phyloP scores from a whole-genome alignment of 163 green algal genomes.

The Picocystis sp. region DNA sequence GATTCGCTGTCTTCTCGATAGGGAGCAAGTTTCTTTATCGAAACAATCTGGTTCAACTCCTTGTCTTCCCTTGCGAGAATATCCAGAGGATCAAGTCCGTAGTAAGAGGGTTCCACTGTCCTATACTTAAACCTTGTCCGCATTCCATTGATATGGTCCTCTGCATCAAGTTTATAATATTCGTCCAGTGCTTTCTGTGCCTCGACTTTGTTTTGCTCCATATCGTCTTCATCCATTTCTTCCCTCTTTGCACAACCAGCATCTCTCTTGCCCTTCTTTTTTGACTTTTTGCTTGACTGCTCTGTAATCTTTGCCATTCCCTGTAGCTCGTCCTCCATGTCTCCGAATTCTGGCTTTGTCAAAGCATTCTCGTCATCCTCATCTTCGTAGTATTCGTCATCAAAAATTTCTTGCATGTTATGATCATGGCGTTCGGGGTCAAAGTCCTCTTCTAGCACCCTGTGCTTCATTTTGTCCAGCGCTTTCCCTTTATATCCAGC shows the following conservation, averaged over 20 bases:
- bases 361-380: constrained; percentile 12
- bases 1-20: constrained; percentile 48
- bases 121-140: constrained; percentile 12
- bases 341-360: constrained; percentile 12
- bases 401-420: constrained; percentile 73
- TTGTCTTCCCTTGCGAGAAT: constrained; percentile 63
- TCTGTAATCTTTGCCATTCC: constrained; percentile 5
- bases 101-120: constrained; percentile 26
- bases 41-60: constrained; percentile 58
- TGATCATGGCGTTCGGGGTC: constrained; percentile 79
- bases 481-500: constrained; percentile 19
- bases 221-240: constrained; percentile 5
- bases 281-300: not conserved
- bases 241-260: not conserved
- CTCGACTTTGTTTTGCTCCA: constrained; percentile 16
- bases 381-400: constrained; percentile 71
- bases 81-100: constrained; percentile 60
- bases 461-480: constrained; percentile 31
- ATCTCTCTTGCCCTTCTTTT: constrained; percentile 15
- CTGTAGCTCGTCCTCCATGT: constrained; percentile 11
- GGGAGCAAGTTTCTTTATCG: constrained; percentile 68
- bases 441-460: constrained; percentile 64
- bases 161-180: constrained; percentile 87
- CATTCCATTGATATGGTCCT: constrained; percentile 56
- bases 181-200: constrained; percentile 52